Evolutionary conservation across 1,139 yeast genomes (phyloP).

Genomic region (Kluyveromyces sp.): DNA sequence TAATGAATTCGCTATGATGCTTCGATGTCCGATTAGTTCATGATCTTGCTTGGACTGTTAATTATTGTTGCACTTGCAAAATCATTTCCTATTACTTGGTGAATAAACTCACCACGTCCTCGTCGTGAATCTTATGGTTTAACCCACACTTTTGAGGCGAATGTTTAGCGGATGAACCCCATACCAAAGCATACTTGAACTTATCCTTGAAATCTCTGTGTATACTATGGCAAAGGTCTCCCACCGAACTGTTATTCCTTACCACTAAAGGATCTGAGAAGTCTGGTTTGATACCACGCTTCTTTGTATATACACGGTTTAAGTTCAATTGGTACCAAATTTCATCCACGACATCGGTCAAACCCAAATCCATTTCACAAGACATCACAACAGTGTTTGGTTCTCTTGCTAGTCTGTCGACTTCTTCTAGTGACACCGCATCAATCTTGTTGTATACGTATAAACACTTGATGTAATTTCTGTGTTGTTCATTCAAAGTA

Average conservation of each 20-base stretch:
- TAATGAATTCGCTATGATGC: too few relatives aligned
- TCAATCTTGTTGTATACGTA: slow-evolving; percentile 94
- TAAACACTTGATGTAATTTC: slow-evolving; percentile 82
- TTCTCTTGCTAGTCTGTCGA: slow-evolving; percentile 82
- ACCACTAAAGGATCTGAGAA: slow-evolving; percentile 90
- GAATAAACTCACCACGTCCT: slow-evolving; percentile 87
- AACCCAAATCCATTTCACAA: slow-evolving; percentile 78
- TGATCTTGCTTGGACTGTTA: too few relatives aligned
- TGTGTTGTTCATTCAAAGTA: slow-evolving; percentile 76
- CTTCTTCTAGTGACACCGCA: slow-evolving; percentile 90
- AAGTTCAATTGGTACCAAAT: slow-evolving; percentile 86
- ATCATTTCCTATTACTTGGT: slow-evolving; percentile 40
- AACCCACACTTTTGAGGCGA: slow-evolving; percentile 96
- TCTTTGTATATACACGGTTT: slow-evolving; percentile 76
- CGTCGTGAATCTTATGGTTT: slow-evolving; percentile 76
- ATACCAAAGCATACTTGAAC: slow-evolving; percentile 88
- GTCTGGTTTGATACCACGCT: slow-evolving; percentile 74
- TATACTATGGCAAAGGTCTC: slow-evolving; percentile 83
- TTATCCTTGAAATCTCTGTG: slow-evolving; percentile 89
- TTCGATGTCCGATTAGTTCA: too few relatives aligned
- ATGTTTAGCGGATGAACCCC: slow-evolving; percentile 95
- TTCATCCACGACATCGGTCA: slow-evolving; percentile 81
- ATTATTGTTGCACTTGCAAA: too few relatives aligned
- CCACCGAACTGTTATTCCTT: slow-evolving; percentile 66
- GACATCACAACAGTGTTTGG: slow-evolving; percentile 93